These are phyloP conservation scores for Passiflora organensis DNA, from an alignment of 345 rosid species.

Conservation along the genomic window DNA sequence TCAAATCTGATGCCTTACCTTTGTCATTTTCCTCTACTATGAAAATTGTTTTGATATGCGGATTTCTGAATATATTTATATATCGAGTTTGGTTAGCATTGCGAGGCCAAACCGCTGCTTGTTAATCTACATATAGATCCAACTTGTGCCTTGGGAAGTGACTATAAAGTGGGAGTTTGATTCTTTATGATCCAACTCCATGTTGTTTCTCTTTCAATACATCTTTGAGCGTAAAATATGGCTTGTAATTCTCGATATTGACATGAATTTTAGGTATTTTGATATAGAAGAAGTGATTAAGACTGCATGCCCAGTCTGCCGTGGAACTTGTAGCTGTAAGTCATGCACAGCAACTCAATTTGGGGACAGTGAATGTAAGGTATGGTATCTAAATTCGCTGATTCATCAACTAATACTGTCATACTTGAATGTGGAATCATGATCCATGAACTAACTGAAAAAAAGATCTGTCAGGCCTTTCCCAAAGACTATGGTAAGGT, in stretches of 20 bases:
- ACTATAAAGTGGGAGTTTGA: background rate
- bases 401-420: slow-evolving; percentile 9
- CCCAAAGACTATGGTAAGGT: slow-evolving; percentile 23
- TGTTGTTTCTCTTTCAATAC: slow-evolving; percentile 1
- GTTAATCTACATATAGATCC: background rate
- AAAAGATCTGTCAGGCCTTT: slow-evolving; percentile 48
- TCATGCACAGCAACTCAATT: slow-evolving; percentile 48
- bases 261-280: slow-evolving; percentile 47
- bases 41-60: too few relatives aligned
- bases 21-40: background rate
- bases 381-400: slow-evolving; percentile 38
- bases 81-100: background rate
- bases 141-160: background rate
- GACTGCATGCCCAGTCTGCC: slow-evolving; percentile 79
- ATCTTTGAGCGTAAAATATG: slow-evolving; percentile 6
- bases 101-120: background rate
- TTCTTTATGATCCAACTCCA: background rate
- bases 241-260: slow-evolving; percentile 5
- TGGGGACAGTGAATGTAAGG: slow-evolving; percentile 71
- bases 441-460: slow-evolving; percentile 13
- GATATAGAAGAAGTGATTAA: slow-evolving; percentile 68
- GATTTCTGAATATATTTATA: background rate
- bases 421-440: slow-evolving; percentile 6
- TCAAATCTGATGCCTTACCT: background rate
- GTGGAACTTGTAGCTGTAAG: slow-evolving; percentile 76